Evolutionary conservation across 2,329 filamentous ascomycete species (phyloP).

Genomic region (Scorias spongiosa): DNA sequence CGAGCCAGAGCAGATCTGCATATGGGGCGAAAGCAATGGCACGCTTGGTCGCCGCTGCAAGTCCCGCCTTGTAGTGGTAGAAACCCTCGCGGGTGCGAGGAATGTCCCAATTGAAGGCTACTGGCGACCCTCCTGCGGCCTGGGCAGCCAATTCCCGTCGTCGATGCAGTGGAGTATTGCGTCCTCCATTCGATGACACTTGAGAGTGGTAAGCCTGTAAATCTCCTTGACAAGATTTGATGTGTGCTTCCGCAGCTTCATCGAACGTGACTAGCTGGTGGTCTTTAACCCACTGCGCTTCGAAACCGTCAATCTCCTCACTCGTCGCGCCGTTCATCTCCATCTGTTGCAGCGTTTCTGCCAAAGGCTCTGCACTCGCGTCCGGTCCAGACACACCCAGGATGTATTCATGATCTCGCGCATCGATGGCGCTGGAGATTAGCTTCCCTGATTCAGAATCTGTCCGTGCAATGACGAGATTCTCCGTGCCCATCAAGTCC

Average conservation of each 20-base stretch:
- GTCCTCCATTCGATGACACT: conserved; percentile 34
- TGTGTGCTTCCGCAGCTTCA: conserved; percentile 43
- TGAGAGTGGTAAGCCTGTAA: conserved; percentile 12
- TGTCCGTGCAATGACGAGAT: conserved; percentile 84
- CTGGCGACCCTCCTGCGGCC: conserved; percentile 45
- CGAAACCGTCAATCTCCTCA: conserved; percentile 69
- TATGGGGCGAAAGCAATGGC: conserved; percentile 83
- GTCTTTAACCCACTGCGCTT: conserved; percentile 74
- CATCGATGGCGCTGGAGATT: conserved; percentile 79
- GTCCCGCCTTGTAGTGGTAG: conserved; percentile 78
- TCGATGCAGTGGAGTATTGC: conserved; percentile 61
- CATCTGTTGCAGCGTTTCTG: conserved; percentile 82
- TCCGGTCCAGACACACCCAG: conserved; percentile 57
- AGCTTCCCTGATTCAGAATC: conserved; percentile 90
- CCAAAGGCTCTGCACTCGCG: conserved; percentile 57
- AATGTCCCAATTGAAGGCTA: conserved; percentile 81
- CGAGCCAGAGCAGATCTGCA: conserved; percentile 91
- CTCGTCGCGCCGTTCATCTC: conserved; percentile 64
- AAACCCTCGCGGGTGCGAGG: conserved; percentile 86
- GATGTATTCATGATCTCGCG: conserved; percentile 93
- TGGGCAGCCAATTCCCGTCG: conserved; percentile 58
- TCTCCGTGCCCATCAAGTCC: conserved; percentile 96
- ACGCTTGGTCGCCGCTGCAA: conserved; percentile 79
- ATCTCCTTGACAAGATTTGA: conserved; percentile 18
- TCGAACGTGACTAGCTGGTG: conserved; percentile 83